Evolutionary conservation across 2,329 filamentous ascomycete genomes (phyloP), one percentile per base, ranked within the genome.

Genomic region (Fusarium ramigenum): DNA sequence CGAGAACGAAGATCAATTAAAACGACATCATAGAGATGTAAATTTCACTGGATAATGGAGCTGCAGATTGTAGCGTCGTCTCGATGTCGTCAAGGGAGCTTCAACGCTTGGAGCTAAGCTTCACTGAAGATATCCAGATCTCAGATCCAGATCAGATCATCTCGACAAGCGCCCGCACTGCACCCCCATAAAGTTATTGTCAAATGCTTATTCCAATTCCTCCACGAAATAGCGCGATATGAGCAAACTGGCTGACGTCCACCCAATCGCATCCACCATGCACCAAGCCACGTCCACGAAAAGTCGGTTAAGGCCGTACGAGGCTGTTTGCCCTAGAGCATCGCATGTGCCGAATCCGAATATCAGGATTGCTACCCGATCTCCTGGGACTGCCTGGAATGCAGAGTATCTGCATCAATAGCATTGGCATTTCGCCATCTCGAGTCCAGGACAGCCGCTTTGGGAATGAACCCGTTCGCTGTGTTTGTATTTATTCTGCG

Each of bases 341-440:
- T 14, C 28, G 37, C 25, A 12, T 7, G n/a, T 37, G 23, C 50
- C 30, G 18, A 36, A n/a, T 25, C 49, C 19, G 42, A 34, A 42
- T 14, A 47, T 7, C 23, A 42, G 36, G 25, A 30, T 19, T 15
- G 44, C 30, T 43, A 19, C 25, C 58, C 58, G 44, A 37, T 7
- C 4, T 32, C 23, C 16, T 37, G 46, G 59, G 39, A 21, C 32
- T 42, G 7, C 4, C 11, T 47, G 39, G 54, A 57, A 57, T 57
- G 54, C 21, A 10, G 0, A 7, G 4, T 1, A 3, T 47, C n/a
- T 34, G 12, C 5, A 21, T 57, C 4, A 47, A 57, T 34, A 47
- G n/a, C n/a, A 28, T 57, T 47, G 9, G 28, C 23, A 21, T 46
- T 57, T 46, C 52, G 52, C 39, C 53, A 46, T 34, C 53, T 10